Evolutionary conservation across 352 stramenopile genomes (phyloP), one percentile per base, ranked within the genome.

Genomic region (Lagenidium giganteum): DNA sequence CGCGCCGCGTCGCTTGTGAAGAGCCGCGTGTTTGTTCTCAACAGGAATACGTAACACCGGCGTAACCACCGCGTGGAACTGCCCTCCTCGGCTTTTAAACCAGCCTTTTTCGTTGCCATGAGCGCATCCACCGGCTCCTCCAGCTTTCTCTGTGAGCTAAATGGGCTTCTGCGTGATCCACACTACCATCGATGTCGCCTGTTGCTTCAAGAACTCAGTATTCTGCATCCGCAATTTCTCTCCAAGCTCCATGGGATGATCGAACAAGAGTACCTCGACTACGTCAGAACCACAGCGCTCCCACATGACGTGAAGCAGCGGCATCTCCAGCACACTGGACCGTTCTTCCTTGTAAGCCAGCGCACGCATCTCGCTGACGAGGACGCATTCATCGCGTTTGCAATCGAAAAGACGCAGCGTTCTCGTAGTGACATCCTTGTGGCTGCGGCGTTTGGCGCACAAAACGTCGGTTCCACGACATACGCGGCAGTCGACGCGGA

Each of bases 111-210:
- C n/a, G n/a, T n/a, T n/a, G n/a, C n/a, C n/a, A n/a, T n/a, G n/a
- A n/a, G n/a, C n/a, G n/a, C n/a, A n/a, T n/a, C n/a, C n/a, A n/a
- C n/a, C n/a, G n/a, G n/a, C n/a, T 46, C 52, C 21, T 28, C 34
- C 5, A 53, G 16, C 11, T 27, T 63, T 14, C 51, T 64, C 22
- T 84, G 66, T n/a, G 76, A 86, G 54, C 56, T 88, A 35, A 66
- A 76, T 14, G 76, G 76, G 5, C 47, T 72, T 22, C 59, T 82
- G 17, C 58, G 66, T 2, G 76, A 86, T 37, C 63, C 64, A 13
- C 61, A 74, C 29, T 86, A 70, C 53, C 76, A 88, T 33, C 70
- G 76, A 18, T 84, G 70, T 36, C 60, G 51, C 28, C 30, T 88
- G 30, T 47, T 88, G 30, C 58, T 88, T 8, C 70, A 78, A 11